Evolutionary conservation across 2,329 filamentous ascomycete genomes (phyloP), one percentile per base, ranked within the genome.

Genomic region (Hymenoscyphus fraxineus): DNA sequence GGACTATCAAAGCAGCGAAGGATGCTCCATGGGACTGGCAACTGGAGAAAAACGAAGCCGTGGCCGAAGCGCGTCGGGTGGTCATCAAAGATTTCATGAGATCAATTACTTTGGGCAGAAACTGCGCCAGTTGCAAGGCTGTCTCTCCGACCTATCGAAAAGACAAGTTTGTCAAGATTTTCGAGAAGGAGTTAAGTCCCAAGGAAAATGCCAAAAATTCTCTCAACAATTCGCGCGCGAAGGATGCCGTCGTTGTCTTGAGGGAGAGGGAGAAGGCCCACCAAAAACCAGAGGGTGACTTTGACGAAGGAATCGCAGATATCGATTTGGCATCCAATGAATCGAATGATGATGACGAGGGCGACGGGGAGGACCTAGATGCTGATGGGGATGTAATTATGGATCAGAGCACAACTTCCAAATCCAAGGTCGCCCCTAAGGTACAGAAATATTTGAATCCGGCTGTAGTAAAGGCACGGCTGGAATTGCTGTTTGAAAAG

Each of bases 161-260:
- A 76, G 94, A 99, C 73, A 85, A 90, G 55, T 95, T 88, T 72
- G 90, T 93, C 74, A 99, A 98, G 77, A 93, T 99, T 62, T 99
- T 98, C 77, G 89, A 94, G 75, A 95, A 91, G 74, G 82, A 90
- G 1, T 79, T 97, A 64, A 85, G 83, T 58, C 78, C 83, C 58
- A 96, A 96, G 76, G 88, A 95, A 41, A 87, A 88, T 75, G 84
- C 87, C 54, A 87, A 89, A 67, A 96, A 96, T 90, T 83, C 87
- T 2, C 86, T 90, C 66, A 81, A 80, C 58, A 82, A 81, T 60
- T 85, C 93, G 74, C 88, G 73, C 70, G 69, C 68, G 63, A 64
- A 69, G 12, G 76, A 76, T 57, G 69, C 76, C 13, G 69, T 74
- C 19, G 73, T 76, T 58, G 22, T 75, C 61, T 38, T 75, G 80